These are phyloP conservation scores for Fusarium liriodendri DNA, from an alignment of 2,329 filamentous ascomycete species.

Conservation along the genomic window DNA sequence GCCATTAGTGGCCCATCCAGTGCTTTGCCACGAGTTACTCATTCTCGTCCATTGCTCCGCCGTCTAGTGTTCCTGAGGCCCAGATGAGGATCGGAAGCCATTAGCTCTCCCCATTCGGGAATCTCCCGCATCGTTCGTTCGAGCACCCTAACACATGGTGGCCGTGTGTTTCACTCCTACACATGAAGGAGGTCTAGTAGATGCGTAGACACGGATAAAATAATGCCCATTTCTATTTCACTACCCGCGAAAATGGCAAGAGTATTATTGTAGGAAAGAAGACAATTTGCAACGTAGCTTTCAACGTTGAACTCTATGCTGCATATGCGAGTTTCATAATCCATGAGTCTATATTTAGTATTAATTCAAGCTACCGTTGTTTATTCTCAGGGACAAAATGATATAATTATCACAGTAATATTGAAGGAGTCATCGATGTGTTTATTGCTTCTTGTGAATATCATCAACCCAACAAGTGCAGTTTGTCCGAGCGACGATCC, in stretches of 20 bases:
- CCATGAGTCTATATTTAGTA: background rate
- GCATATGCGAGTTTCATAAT: background rate
- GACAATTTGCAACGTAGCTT: too few relatives aligned
- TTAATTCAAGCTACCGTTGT: background rate
- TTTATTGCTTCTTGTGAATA: background rate
- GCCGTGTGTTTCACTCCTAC: accelerated
- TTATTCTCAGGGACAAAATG: background rate
- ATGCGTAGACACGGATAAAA: background rate
- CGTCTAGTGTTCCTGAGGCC: background rate
- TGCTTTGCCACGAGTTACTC: background rate
- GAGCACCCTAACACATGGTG: background rate
- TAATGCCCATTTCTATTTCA: background rate
- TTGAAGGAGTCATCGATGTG: too few relatives aligned
- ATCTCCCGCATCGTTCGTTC: background rate
- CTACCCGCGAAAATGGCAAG: background rate
- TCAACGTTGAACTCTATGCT: background rate
- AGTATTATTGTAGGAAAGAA: background rate
- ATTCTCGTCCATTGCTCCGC: background rate
- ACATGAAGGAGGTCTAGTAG: background rate
- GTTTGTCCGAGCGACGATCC: background rate
- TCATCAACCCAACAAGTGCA: background rate
- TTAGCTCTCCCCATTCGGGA: background rate
- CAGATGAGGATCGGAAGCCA: background rate
- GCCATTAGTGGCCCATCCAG: background rate
- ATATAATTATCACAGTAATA: background rate